Evolutionary conservation across 2,329 filamentous ascomycete genomes (phyloP).

Genomic region (Paecilomyces variotii): DNA sequence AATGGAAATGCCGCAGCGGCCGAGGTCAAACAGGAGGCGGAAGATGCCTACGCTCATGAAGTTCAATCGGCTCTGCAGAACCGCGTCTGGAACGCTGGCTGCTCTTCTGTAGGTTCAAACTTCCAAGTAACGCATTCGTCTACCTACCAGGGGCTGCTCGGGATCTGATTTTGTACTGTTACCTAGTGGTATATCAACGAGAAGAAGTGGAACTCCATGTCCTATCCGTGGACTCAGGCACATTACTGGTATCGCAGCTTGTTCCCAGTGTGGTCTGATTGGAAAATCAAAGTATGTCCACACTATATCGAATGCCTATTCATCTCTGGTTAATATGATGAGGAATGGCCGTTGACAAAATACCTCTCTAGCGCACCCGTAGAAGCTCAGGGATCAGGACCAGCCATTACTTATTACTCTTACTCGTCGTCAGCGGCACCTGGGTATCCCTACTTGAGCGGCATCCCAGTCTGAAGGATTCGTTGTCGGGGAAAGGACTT

Average conservation of each 20-base stretch:
- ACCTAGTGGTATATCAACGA: neutral
- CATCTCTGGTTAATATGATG: too few species aligned
- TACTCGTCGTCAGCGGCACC: too few species aligned
- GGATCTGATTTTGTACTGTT: slow-evolving; percentile 35
- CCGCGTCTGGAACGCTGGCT: slow-evolving; percentile 41
- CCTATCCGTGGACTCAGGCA: slow-evolving; percentile 37
- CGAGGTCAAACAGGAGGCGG: slow-evolving; percentile 43
- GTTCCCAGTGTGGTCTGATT: slow-evolving; percentile 48
- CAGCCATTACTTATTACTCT: too few species aligned
- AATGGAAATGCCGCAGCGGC: slow-evolving; percentile 36
- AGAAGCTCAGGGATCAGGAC: too few species aligned
- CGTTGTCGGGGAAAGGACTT: too few species aligned
- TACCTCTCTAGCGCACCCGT: too few species aligned
- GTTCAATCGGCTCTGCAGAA: slow-evolving; percentile 40
- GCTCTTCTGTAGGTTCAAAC: slow-evolving; percentile 42
- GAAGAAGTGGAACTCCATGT: slow-evolving; percentile 5
- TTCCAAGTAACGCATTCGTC: slow-evolving; percentile 10
- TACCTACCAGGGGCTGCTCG: too few species aligned
- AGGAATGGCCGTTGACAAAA: too few species aligned
- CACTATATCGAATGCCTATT: neutral
- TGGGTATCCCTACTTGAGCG: too few species aligned
- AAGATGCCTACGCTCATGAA: slow-evolving; percentile 39
- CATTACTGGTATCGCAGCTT: slow-evolving; percentile 45
- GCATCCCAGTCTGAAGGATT: too few species aligned
- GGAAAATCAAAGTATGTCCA: slow-evolving; percentile 34